These are phyloP conservation scores for Hypsizygus marmoreus DNA, from an alignment of 768 basidiomycete species.

Conservation along the genomic window DNA sequence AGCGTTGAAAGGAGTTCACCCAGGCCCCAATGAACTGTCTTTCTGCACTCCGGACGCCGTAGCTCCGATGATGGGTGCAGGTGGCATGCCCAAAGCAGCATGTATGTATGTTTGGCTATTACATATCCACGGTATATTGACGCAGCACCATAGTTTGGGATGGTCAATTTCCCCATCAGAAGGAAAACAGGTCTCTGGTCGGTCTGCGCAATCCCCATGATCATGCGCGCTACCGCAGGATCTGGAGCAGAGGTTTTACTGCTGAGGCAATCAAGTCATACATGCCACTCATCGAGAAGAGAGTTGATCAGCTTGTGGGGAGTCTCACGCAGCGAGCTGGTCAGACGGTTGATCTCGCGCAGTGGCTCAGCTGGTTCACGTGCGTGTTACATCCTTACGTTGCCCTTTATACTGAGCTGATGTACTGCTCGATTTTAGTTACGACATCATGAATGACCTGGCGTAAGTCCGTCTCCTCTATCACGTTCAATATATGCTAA, in stretches of 20 bases:
- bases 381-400: conserved; percentile 23
- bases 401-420: no score
- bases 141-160: conserved; percentile 33
- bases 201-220: conserved; percentile 29
- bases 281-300: conserved; percentile 18
- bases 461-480: conserved; percentile 28
- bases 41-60: conserved; percentile 36
- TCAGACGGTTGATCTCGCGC: conserved; percentile 27
- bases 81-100: conserved; percentile 44
- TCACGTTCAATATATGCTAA: no score
- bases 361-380: conserved; percentile 40
- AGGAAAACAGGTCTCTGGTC: conserved; percentile 22
- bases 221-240: conserved; percentile 36
- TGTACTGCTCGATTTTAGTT: no score
- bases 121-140: no score
- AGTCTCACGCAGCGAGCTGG: conserved; percentile 13
- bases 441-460: conserved; percentile 42
- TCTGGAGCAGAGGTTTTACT: conserved; percentile 41
- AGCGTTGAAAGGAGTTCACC: no score
- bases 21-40: conserved; percentile 50
- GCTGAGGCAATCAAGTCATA: conserved; percentile 32
- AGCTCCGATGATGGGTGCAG: conserved; percentile 32
- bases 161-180: conserved; percentile 23
- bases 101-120: conserved; percentile 24
- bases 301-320: conserved; percentile 27